phyloP scores from a whole-genome alignment of 768 basidiomycete species.

The Lactarius pseudohatsudake region DNA sequence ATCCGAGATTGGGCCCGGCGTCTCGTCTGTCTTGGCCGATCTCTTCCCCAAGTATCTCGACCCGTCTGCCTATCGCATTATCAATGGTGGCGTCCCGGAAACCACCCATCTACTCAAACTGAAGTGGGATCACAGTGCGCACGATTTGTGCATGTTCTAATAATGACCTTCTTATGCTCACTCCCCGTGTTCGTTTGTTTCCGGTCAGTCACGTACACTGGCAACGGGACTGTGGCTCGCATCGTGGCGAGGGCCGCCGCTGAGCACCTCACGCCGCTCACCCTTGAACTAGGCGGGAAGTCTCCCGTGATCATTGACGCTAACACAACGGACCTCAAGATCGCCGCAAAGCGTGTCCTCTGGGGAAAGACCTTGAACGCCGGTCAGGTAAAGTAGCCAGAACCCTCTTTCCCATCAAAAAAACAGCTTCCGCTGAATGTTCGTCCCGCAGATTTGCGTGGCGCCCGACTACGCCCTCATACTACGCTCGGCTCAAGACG shows the following conservation, averaged over 20 bases:
- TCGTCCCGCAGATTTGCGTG: slow-evolving; percentile 39
- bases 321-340: slow-evolving; percentile 43
- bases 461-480: slow-evolving; percentile 49
- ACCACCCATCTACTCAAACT: slow-evolving; percentile 39
- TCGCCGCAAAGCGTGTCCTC: slow-evolving; percentile 63
- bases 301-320: slow-evolving; percentile 46
- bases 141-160: not conserved
- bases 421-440: not conserved
- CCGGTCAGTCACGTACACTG: slow-evolving; percentile 42
- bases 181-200: slow-evolving; percentile 24
- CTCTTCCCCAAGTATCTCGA: slow-evolving; percentile 79
- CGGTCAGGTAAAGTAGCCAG: slow-evolving; percentile 49
- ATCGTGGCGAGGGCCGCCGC: slow-evolving; percentile 45
- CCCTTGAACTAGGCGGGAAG: slow-evolving; percentile 47
- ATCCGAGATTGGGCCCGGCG: slow-evolving; percentile 63
- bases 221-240: slow-evolving; percentile 38
- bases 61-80: slow-evolving; percentile 56
- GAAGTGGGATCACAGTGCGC: slow-evolving; percentile 48
- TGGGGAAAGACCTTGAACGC: slow-evolving; percentile 67
- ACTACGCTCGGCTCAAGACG: slow-evolving; percentile 43
- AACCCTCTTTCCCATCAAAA: not conserved
- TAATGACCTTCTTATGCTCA: not conserved
- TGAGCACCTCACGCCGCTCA: slow-evolving; percentile 43
- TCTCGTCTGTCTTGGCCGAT: slow-evolving; percentile 58
- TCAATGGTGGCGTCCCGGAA: slow-evolving; percentile 52